Evolutionary conservation across 352 stramenopile species (phyloP).

Genomic region (Phytopythium helicoides): DNA sequence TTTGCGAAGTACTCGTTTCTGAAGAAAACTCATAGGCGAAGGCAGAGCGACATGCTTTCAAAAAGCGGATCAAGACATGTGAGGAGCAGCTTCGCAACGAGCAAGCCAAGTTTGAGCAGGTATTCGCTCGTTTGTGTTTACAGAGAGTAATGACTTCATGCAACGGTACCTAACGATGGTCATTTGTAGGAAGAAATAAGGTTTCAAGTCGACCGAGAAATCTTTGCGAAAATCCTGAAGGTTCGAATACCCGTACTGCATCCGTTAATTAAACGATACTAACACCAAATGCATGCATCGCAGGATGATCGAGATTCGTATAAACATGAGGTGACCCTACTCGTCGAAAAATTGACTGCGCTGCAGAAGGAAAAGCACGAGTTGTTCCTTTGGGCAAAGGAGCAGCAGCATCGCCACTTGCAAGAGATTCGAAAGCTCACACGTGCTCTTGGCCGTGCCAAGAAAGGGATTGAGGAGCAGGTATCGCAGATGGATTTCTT

Average conservation of each 20-base stretch:
- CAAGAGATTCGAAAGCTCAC: slow-evolving; percentile 87
- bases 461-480: slow-evolving; percentile 65
- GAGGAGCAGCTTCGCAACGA: slow-evolving; percentile 62
- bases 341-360: slow-evolving; percentile 63
- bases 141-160: background rate
- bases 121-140: slow-evolving; percentile 3
- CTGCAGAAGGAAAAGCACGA: slow-evolving; percentile 76
- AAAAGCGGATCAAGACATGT: slow-evolving; percentile 72
- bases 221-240: slow-evolving; percentile 84
- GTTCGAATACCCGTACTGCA: slow-evolving; percentile 22
- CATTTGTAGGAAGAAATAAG: slow-evolving; percentile 59
- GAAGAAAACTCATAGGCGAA: slow-evolving; percentile 36
- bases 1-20: background rate
- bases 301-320: slow-evolving; percentile 77
- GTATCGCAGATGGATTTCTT: slow-evolving; percentile 7
- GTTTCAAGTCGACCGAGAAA: slow-evolving; percentile 81
- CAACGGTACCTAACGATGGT: background rate
- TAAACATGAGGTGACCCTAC: slow-evolving; percentile 65
- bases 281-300: background rate
- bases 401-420: slow-evolving; percentile 69
- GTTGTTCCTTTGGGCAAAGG: slow-evolving; percentile 62
- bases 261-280: background rate
- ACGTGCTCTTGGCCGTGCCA: slow-evolving; percentile 49
- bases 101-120: slow-evolving; percentile 70
- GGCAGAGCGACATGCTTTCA: slow-evolving; percentile 73